A percentile compares a stretch with the other conserved stretches of the same genome.
These are phyloP conservation scores for Conringia planisiliqua DNA, from an alignment of 345 rosid species.

Conservation along the genomic window DNA sequence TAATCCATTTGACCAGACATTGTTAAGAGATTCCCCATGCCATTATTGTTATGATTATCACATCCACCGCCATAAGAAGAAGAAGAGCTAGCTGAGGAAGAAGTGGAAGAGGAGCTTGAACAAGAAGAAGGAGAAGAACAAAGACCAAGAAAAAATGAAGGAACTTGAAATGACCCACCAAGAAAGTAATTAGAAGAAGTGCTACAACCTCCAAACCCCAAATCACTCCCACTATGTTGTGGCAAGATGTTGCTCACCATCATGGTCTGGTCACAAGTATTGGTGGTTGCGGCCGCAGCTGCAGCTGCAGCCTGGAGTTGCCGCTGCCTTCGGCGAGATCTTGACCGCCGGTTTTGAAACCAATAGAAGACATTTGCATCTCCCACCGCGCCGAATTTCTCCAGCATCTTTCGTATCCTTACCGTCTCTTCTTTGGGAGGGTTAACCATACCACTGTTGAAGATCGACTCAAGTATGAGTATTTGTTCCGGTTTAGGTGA, in stretches of 20 bases:
- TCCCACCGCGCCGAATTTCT: constrained; percentile 87
- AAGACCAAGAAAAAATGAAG: constrained; percentile 20
- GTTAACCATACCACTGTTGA: constrained; percentile 97
- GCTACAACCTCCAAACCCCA: constrained; percentile 37
- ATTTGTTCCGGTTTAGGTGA: constrained; percentile 98
- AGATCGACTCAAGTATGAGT: constrained; percentile 96
- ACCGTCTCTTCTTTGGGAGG: constrained; percentile 97
- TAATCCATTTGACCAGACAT: constrained; percentile 63
- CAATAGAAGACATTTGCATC: constrained; percentile 99
- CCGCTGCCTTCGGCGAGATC: constrained; percentile 95
- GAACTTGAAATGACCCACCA: constrained; percentile 34
- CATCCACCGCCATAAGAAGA: constrained; percentile 49
- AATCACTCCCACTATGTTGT: constrained; percentile 25
- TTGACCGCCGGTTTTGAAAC: constrained; percentile 95
- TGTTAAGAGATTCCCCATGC: constrained; percentile 46
- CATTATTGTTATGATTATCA: constrained; percentile 33
- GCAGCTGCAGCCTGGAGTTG: constrained; percentile 77
- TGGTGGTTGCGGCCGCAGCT: constrained; percentile 23
- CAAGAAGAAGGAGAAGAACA: constrained; percentile 31
- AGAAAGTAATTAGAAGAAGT: constrained; percentile 27
- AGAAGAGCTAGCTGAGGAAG: constrained; percentile 44
- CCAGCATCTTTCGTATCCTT: constrained; percentile 80
- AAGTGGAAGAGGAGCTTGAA: constrained; percentile 38
- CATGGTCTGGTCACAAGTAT: constrained; percentile 31
- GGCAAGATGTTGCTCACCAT: constrained; percentile 35